phyloP scores from a whole-genome alignment of 108 stramenopile species.

The Nannochloropsis gaditana region DNA sequence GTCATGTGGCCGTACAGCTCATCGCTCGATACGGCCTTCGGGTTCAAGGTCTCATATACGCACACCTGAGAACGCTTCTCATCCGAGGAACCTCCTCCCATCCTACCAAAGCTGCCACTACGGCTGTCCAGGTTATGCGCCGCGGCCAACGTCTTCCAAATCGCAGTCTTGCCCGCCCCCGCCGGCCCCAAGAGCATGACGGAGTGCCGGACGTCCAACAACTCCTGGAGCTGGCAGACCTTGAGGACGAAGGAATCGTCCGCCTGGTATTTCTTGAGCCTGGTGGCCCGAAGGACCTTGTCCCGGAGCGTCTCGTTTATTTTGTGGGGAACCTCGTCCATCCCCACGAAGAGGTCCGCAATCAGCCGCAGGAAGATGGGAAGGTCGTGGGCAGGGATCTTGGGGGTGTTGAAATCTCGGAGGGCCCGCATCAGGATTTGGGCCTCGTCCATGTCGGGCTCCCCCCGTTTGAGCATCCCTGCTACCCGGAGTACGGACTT shows the following conservation, averaged over 20 bases:
- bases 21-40: slow-evolving; percentile 76
- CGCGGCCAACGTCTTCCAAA: slow-evolving; percentile 78
- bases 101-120: neutral
- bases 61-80: slow-evolving; percentile 63
- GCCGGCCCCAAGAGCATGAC: slow-evolving; percentile 84
- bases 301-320: slow-evolving; percentile 68
- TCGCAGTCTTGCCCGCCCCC: slow-evolving; percentile 78
- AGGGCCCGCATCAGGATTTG: slow-evolving; percentile 80
- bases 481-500: slow-evolving; percentile 83
- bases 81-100: slow-evolving; percentile 18
- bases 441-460: slow-evolving; percentile 72
- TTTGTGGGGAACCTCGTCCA: slow-evolving; percentile 67
- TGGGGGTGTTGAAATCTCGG: slow-evolving; percentile 85
- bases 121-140: slow-evolving; percentile 68
- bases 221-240: slow-evolving; percentile 62
- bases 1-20: slow-evolving; percentile 91
- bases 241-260: slow-evolving; percentile 56
- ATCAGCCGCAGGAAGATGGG: slow-evolving; percentile 79
- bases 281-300: slow-evolving; percentile 63
- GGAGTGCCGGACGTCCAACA: slow-evolving; percentile 78
- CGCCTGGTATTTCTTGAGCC: slow-evolving; percentile 53
- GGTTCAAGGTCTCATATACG: slow-evolving; percentile 76
- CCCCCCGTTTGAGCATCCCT: slow-evolving; percentile 76
- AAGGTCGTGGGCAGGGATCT: slow-evolving; percentile 74
- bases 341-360: slow-evolving; percentile 75